Conservation (phyloP, 2,329 filamentous ascomycete species). For the Colletotrichum sp. region DNA sequence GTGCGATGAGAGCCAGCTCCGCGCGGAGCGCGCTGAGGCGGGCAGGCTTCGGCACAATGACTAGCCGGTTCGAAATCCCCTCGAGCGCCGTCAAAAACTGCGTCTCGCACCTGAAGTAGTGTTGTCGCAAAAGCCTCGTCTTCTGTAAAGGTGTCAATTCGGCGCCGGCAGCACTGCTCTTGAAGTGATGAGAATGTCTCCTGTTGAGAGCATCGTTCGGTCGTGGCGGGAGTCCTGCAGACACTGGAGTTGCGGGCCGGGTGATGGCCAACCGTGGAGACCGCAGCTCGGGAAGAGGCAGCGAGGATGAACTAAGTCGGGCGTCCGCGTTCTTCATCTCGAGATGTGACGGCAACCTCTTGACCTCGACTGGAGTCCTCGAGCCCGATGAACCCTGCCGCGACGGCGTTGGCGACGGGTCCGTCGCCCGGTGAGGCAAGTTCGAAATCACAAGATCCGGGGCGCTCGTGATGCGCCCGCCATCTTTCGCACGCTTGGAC, state of each 20-base stretch:
- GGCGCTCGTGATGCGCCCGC: slow-evolving; percentile 49
- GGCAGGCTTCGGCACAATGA: slow-evolving; percentile 81
- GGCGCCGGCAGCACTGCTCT: slow-evolving; percentile 61
- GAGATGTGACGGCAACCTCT: slow-evolving; percentile 51
- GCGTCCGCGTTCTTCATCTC: slow-evolving; percentile 62
- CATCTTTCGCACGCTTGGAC: slow-evolving; percentile 52
- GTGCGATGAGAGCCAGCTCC: slow-evolving; percentile 79
- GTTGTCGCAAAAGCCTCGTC: slow-evolving; percentile 74
- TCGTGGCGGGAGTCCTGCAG: slow-evolving; percentile 53
- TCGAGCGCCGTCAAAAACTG: slow-evolving; percentile 82
- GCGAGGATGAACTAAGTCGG: slow-evolving; percentile 70
- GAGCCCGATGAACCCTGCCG: slow-evolving; percentile 19
- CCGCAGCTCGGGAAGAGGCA: slow-evolving; percentile 66
- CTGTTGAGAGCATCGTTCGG: slow-evolving; percentile 55
- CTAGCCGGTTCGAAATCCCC: slow-evolving; percentile 83
- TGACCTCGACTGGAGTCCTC: slow-evolving; percentile 40
- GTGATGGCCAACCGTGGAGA: slow-evolving; percentile 53
- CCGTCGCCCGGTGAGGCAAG: not conserved
- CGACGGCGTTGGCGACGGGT: not conserved
- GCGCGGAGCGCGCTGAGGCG: slow-evolving; percentile 81
- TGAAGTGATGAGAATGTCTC: slow-evolving; percentile 66
- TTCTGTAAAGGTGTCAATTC: slow-evolving; percentile 71
- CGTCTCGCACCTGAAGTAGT: slow-evolving; percentile 84
- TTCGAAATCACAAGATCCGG: slow-evolving; percentile 38
- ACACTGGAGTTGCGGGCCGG: slow-evolving; percentile 63